Evolutionary conservation across 2,329 filamentous ascomycete genomes (phyloP), one percentile per base, ranked within the genome.

Genomic region (Xylariaceae sp.): DNA sequence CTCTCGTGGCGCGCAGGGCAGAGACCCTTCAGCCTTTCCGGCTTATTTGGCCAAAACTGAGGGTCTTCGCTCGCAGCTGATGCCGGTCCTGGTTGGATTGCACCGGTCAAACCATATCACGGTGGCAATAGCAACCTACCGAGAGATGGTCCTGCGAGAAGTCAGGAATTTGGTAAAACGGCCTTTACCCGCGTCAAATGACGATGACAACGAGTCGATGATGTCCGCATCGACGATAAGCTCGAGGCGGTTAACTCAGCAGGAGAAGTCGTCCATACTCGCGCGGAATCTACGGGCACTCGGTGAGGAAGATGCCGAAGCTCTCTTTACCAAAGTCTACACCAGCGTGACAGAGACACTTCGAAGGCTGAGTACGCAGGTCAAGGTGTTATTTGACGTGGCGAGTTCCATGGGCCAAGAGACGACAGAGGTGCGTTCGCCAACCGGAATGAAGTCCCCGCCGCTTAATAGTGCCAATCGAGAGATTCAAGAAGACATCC

Each of bases 341-440:
- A 82, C 88, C 13, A 79, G 83, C 21, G 81, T 95, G 7, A 83
- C 90, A 4, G 92, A 98, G 62, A 85, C 85, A 3, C 58, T 98
- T 30, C 73, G 92, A 36, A 75, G 92, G 50, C 65, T 95, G 6
- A 87, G 86, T 13, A 89, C 87, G 1, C 90, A 96, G 55, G 83
- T 92, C 35, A 98, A 98, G 57, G 80, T 96, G 8, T 63, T 98
- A n/a, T 69, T 98, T 8, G 92, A 98, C 57, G 84, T 94, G 14
- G 92, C 89, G 1, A 94, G 88, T 55, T 80, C 77, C 10, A 70
- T 84, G 32, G 68, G 72, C 8, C 7, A 26, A 11, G 63, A 69
- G 22, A 53, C 45, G 15, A 51, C 52, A 25, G 50, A 51, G 37
- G 37, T 68, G 23, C 65, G 61, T 37, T 72, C 70, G 6, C 68